These are phyloP conservation scores for Chernovozyma aurita DNA, from an alignment of 1,139 yeast genomes.

Conservation along the genomic window DNA sequence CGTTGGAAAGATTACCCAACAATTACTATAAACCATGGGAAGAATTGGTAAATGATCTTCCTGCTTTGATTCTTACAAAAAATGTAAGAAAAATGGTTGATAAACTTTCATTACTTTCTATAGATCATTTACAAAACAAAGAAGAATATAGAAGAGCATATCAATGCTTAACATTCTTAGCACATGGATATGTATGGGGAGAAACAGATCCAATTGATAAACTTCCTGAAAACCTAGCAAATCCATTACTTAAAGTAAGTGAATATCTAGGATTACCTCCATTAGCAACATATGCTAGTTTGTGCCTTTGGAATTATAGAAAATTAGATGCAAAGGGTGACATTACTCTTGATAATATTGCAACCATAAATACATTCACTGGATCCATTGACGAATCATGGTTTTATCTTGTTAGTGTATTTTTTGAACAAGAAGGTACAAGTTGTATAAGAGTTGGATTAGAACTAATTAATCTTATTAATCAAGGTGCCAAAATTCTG, in stretches of 20 bases:
- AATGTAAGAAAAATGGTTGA: slow-evolving; percentile 59
- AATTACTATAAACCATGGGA: slow-evolving; percentile 80
- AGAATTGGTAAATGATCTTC: slow-evolving; percentile 55
- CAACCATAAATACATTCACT: slow-evolving; percentile 80
- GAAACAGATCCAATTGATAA: slow-evolving; percentile 61
- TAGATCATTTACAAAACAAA: slow-evolving; percentile 36
- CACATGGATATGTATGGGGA: slow-evolving; percentile 91
- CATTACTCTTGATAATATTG: slow-evolving; percentile 60
- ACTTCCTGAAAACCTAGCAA: slow-evolving; percentile 64
- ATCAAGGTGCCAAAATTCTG: slow-evolving; percentile 24
- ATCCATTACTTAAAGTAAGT: slow-evolving; percentile 61
- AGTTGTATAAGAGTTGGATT: slow-evolving; percentile 60
- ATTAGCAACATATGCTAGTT: slow-evolving; percentile 79
- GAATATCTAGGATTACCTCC: slow-evolving; percentile 74
- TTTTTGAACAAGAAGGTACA: slow-evolving; percentile 80
- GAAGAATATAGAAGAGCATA: slow-evolving; percentile 74
- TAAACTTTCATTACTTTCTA: slow-evolving; percentile 49
- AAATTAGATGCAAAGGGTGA: slow-evolving; percentile 49
- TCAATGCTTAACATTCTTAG: slow-evolving; percentile 68
- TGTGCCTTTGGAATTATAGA: slow-evolving; percentile 84
- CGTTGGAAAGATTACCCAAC: slow-evolving; percentile 57
- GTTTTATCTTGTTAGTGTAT: slow-evolving; percentile 88
- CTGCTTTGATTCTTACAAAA: slow-evolving; percentile 66
- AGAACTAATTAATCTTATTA: slow-evolving; percentile 18
- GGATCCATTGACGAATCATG: slow-evolving; percentile 91